Evolutionary conservation across 108 stramenopile genomes (phyloP), one percentile per base, ranked within the genome.

Genomic region (Cyclotella baltica): DNA sequence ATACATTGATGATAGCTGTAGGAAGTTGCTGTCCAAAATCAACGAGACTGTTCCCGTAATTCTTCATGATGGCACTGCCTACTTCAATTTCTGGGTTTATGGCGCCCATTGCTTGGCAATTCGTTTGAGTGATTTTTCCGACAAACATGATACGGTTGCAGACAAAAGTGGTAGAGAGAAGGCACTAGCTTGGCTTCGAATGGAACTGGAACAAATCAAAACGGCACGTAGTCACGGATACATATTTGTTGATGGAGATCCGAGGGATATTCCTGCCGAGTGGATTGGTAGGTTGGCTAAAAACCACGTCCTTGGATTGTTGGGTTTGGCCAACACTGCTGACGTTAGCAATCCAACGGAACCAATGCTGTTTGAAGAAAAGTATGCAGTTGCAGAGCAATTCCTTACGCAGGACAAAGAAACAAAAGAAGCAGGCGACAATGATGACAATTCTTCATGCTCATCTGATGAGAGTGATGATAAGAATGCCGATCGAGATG

Each of bases 201-300:
- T 92, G 77, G 89, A 95, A 76, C 80, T 92, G 66, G 93, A 95
- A 67, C 91, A 91, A 64, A 85, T 85, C 55, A 90, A 90, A 38
- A 91, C 87, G 77, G 80, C 90, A 28, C 89, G 91, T 57, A 87
- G 80, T 62, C 90, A 89, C 47, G 62, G 88, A 10, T 91, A 88
- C 72, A 74, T 82, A 15, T 95, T 95, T 67, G 88, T 88, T 46
- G 89, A 95, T 63, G 86, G 90, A 29, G 85, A 90, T 77, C 87
- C 93, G 22, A 76, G 83, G 10, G 85, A 89, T 30, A 55, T 72
- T 69, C 55, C 86, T 80, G 35, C 19, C 70, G 52, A 89, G 82
- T 67, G 87, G 89, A 40, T 71, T 88, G 61, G 87, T 86, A 43
- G 83, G 87, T 46, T 81, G 73, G 80, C 90, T 81, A 64, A 88